These are phyloP conservation scores for Chalciporus sphaerocephalus DNA, from an alignment of 768 basidiomycete genomes.

Conservation along the genomic window DNA sequence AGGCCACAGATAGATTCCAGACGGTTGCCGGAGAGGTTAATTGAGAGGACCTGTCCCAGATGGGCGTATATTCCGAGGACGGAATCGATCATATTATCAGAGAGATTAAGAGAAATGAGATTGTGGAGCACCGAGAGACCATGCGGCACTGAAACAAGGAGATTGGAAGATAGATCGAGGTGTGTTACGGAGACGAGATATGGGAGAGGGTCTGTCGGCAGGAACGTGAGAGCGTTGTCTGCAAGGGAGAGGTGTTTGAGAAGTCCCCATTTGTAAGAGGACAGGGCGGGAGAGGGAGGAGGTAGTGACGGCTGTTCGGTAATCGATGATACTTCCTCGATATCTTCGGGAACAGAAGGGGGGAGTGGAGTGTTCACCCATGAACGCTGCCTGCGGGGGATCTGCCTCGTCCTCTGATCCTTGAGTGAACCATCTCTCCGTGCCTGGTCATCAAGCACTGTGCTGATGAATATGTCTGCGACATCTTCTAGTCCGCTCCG, in stretches of 20 bases:
- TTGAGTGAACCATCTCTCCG: constrained; percentile 54
- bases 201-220: constrained; percentile 63
- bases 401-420: constrained; percentile 43
- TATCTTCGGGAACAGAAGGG: constrained; percentile 53
- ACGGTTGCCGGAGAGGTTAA: constrained; percentile 84
- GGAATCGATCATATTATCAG: constrained; percentile 97
- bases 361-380: constrained; percentile 51
- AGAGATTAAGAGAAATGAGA: constrained; percentile 88
- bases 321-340: constrained; percentile 23
- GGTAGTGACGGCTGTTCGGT: constrained; percentile 18
- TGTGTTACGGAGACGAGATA: constrained; percentile 72
- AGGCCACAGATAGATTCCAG: constrained; percentile 94
- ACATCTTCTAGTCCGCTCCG: constrained; percentile 82
- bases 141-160: constrained; percentile 82
- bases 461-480: constrained; percentile 68
- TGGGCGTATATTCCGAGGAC: constrained; percentile 82
- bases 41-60: constrained; percentile 67
- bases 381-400: constrained; percentile 43
- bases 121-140: constrained; percentile 71
- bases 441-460: constrained; percentile 72
- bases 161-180: constrained; percentile 87
- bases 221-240: constrained; percentile 77
- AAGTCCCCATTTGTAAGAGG: constrained; percentile 67
- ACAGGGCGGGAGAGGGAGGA: constrained; percentile 39
- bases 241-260: constrained; percentile 72